phyloP scores from a whole-genome alignment of 2,329 filamentous ascomycete genomes.

The Trichothecium roseum region DNA sequence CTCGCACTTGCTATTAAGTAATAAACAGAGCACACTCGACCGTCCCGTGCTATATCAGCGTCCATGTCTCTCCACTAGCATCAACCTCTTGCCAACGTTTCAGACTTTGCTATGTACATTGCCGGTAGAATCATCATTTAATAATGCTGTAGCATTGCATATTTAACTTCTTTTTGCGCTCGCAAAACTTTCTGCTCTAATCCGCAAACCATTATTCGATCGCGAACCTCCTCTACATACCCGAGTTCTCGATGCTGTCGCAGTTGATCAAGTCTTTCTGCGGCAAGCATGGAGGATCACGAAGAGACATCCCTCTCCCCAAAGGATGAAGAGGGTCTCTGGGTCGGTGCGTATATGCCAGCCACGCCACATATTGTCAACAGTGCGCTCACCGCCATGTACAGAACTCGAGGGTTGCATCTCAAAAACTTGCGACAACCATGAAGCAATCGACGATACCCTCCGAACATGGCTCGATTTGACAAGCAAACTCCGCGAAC shows the following conservation, averaged over 20 bases:
- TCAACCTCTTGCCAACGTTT: no score
- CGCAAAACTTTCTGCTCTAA: no score
- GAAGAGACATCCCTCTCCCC: slow-evolving; percentile 52
- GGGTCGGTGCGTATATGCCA: slow-evolving; percentile 53
- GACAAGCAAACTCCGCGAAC: slow-evolving; percentile 64
- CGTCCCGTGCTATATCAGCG: no score
- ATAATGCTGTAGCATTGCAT: no score
- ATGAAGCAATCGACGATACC: slow-evolving; percentile 67
- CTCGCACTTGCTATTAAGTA: no score
- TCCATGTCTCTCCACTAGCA: no score
- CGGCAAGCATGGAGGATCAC: slow-evolving; percentile 46
- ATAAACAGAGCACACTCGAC: no score
- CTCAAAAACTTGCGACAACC: slow-evolving; percentile 33
- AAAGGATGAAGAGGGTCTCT: slow-evolving; percentile 79
- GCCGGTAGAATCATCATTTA: no score
- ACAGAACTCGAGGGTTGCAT: slow-evolving; percentile 39
- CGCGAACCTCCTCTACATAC: not conserved
- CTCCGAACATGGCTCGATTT: slow-evolving; percentile 77
- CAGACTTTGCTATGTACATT: no score
- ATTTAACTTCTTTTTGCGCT: no score
- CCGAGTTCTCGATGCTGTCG: slow-evolving; percentile 22
- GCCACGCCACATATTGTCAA: not conserved
- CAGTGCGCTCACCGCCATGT: not conserved
- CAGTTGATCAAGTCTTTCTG: slow-evolving; percentile 13
- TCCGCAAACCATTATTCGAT: not conserved